Evolutionary conservation across 2,329 filamentous ascomycete genomes (phyloP).

Genomic region (Thelonectria olida): DNA sequence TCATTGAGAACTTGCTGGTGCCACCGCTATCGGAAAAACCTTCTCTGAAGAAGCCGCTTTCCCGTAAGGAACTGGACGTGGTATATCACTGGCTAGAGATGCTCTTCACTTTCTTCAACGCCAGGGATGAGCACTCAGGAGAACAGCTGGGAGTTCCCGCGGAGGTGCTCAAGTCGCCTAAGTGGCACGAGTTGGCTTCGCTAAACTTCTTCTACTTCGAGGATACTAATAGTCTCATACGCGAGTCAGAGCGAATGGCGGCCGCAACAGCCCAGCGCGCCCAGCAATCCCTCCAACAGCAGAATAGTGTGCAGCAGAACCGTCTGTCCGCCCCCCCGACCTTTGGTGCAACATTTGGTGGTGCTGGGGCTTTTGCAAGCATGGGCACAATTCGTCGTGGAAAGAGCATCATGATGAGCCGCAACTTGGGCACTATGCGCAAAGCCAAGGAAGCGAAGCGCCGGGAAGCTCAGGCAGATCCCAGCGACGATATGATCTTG

Average conservation of each 20-base stretch:
- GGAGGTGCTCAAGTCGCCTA: conserved; percentile 93
- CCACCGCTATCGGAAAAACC: conserved; percentile 95
- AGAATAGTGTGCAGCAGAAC: conserved; percentile 62
- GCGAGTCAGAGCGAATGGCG: conserved; percentile 96
- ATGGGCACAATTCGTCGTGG: conserved; percentile 73
- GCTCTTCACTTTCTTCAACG: conserved; percentile 94
- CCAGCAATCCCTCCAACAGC: conserved; percentile 71
- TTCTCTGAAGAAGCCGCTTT: conserved; percentile 83
- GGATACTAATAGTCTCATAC: conserved; percentile 86
- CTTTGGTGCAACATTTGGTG: conserved; percentile 47
- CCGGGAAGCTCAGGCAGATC: conserved; percentile 94
- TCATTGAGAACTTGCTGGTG: conserved; percentile 88
- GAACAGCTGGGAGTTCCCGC: conserved; percentile 88
- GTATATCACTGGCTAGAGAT: conserved; percentile 95
- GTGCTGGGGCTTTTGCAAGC: conserved; percentile 63
- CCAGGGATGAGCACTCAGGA: conserved; percentile 81
- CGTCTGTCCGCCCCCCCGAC: conserved; percentile 74
- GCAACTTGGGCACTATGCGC: conserved; percentile 95
- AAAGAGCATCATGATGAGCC: conserved; percentile 90
- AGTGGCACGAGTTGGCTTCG: conserved; percentile 96
- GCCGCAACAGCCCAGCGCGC: conserved; percentile 80
- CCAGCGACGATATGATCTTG: conserved; percentile 97
- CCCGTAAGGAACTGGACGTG: conserved; percentile 88
- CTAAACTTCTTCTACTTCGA: conserved; percentile 99
- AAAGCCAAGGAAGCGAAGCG: conserved; percentile 96